Evolutionary conservation across 768 basidiomycete species (phyloP), one percentile per base, ranked within the genome.

Genomic region (Pulveroboletus sp.): DNA sequence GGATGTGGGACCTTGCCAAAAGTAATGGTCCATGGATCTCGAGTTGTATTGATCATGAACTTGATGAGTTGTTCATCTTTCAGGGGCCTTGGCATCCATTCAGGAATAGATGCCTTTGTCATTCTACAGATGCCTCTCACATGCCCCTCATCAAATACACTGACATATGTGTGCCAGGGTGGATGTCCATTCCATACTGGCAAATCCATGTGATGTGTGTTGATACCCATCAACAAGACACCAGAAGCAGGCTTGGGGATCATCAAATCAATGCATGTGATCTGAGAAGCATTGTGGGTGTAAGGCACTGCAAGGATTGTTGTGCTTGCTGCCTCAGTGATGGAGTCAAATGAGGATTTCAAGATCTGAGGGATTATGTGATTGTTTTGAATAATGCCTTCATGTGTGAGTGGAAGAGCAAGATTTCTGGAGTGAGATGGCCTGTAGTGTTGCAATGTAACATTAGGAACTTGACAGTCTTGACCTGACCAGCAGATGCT

Each of bases 31-130:
- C 51, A 48, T 9, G 10, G 36, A 20, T 45, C 46, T 24, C 37
- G 54, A 6, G 26, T 45, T 2, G 22, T 40, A 19, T 54, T 46
- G 11, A 55, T 42, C 14, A 38, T 6, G 16, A 47, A 53, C n/a
- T 48, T 53, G 14, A 41, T 11, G 43, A 54, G 11, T 2, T 23
- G 17, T 16, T n/a, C n/a, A n/a, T 17, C 23, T 3, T 5, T 12
- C 14, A 17, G n/a, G n/a, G n/a, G n/a, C n/a, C n/a, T n/a, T n/a
- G n/a, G n/a, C n/a, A n/a, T n/a, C n/a, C n/a, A n/a, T n/a, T n/a
- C n/a, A n/a, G n/a, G n/a, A n/a, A n/a, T 17, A 3, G 9, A 2
- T 5, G 1, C 20, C 5, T 7, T 2, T 19, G 6, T 24, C 12
- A 4, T 3, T 23, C 5, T 37, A 7, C 4, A 29, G 16, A 54